Percentiles rank a stretch among this genome's conserved stretches.
phyloP scores from a whole-genome alignment of 495 filamentous ascomycete genomes.

The Halenospora varia region DNA sequence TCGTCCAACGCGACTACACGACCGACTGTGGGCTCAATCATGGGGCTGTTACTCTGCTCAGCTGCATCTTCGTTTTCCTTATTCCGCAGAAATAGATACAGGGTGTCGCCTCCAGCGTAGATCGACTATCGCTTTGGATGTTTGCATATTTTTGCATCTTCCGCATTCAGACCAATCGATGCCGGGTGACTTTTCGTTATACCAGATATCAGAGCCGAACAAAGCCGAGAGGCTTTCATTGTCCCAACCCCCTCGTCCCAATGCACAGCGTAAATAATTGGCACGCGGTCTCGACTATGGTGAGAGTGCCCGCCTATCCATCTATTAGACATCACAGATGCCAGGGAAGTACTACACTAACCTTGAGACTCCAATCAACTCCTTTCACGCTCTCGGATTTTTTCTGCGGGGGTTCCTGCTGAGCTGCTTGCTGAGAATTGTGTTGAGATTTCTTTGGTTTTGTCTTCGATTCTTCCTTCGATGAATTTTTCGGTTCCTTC shows the following conservation, averaged over 20 bases:
- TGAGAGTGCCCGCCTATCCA: neutral
- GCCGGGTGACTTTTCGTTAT: neutral
- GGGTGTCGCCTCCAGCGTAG: neutral
- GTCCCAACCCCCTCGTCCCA: neutral
- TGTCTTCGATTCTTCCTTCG: neutral
- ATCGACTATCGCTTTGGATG: neutral
- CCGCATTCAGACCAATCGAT: neutral
- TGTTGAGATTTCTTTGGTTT: constrained; percentile 27
- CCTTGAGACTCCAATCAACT: constrained; percentile 30
- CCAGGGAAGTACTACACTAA: constrained; percentile 1
- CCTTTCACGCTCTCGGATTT: too few species aligned
- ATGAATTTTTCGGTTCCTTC: neutral
- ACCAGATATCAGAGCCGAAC: neutral
- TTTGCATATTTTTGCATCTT: neutral
- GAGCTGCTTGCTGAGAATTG: too few species aligned
- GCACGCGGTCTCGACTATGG: constrained; percentile 66
- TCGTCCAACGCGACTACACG: constrained; percentile 41
- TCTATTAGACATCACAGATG: constrained; percentile 22
- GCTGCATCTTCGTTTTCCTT: too few species aligned
- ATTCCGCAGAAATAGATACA: constrained; percentile 55
- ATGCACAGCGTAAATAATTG: constrained; percentile 58
- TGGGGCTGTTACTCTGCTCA: too few species aligned
- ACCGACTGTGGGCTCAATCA: constrained; percentile 42
- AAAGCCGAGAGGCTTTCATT: neutral
- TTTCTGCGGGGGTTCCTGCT: too few species aligned